Base-by-base conservation (phyloP, 352 stramenopile genomes). In the Phytopythium mirpurense region DNA sequence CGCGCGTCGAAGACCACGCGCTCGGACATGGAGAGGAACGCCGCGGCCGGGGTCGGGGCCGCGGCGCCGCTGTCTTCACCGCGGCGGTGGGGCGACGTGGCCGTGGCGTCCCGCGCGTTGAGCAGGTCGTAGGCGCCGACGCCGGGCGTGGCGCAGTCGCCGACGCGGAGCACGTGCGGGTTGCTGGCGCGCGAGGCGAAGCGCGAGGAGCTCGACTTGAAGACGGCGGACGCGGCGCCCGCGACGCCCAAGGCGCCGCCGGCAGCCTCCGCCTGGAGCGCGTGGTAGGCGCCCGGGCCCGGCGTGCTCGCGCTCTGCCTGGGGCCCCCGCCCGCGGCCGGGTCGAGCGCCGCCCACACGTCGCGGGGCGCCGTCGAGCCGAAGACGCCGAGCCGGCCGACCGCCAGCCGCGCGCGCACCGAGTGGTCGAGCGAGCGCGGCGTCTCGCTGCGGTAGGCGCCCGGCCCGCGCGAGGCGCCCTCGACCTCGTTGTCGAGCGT, bases 361-460 rank as follows among this genome's bases (percentile, higher is more conserved):
- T 80, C 72, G n/a, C 81, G 72, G 56, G 88, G 78, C 1, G 81
- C 82, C 3, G 70, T 91, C 14, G 78, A 78, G n/a, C 81, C 81
- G 56, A 91, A 91, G 18, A 86, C 68, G 27, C 81, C 78, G 42
- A 82, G 80, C 40, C 81, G 74, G 2, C 81, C 81, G 18, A 90
- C 69, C 9, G 63, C 67, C 12, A 82, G 60, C 34, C 74, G 76
- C 5, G 64, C 56, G 59, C 68, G 68, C 21, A 88, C 71, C 7
- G 65, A 29, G 15, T 80, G 63, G n/a, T 76, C 68, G 1, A 90
- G 53, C 1, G 81, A 88, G 2, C 78, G 63, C 12, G 78, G 78
- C 10, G 73, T 89, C 60, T 87, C 78, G 41, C 60, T 81, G 21
- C 68, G 73, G 63, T 89, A 89, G 1, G 78, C 57, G 0, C 75